These are phyloP conservation scores for Kurtzmaniella quercitrusa DNA, from an alignment of 1,139 yeast genomes.

Conservation along the genomic window DNA sequence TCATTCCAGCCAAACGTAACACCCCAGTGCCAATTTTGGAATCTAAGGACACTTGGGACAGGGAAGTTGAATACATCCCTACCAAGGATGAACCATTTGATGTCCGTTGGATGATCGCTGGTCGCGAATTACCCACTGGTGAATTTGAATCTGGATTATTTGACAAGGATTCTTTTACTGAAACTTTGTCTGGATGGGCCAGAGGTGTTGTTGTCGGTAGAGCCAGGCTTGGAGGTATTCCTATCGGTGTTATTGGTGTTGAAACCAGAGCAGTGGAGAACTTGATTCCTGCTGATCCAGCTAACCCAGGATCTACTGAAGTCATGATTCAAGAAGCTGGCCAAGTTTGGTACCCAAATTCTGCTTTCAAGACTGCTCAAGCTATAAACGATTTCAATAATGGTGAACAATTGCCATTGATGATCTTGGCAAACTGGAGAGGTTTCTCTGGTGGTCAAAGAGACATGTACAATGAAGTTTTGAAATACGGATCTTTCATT, in stretches of 20 bases:
- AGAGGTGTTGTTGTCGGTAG: slow-evolving; percentile 97
- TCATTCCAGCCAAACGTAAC: slow-evolving; percentile 85
- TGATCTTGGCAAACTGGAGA: slow-evolving; percentile 99
- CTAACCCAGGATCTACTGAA: slow-evolving; percentile 93
- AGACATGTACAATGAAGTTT: slow-evolving; percentile 97
- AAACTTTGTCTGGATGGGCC: slow-evolving; percentile 98
- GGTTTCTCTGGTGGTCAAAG: slow-evolving; percentile 99
- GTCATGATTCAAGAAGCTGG: slow-evolving; percentile 91
- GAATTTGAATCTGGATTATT: slow-evolving; percentile 81
- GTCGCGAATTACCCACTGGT: slow-evolving; percentile 65
- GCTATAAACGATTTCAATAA: slow-evolving; percentile 95
- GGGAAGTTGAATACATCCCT: slow-evolving; percentile 83
- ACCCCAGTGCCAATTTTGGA: slow-evolving; percentile 90
- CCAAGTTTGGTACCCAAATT: slow-evolving; percentile 99
- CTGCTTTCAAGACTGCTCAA: slow-evolving; percentile 98
- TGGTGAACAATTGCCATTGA: slow-evolving; percentile 95
- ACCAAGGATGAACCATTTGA: slow-evolving; percentile 72
- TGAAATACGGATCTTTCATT: slow-evolving; percentile 93
- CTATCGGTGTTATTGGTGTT: slow-evolving; percentile 96
- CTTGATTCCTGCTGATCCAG: slow-evolving; percentile 94
- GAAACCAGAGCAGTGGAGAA: slow-evolving; percentile 89
- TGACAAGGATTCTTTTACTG: slow-evolving; percentile 90
- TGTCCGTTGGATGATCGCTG: slow-evolving; percentile 93
- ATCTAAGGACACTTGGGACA: slow-evolving; percentile 84
- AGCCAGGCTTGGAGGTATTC: slow-evolving; percentile 98